Conservation (phyloP, 768 basidiomycete genomes). For the Mycena olivaceomarginata region DNA sequence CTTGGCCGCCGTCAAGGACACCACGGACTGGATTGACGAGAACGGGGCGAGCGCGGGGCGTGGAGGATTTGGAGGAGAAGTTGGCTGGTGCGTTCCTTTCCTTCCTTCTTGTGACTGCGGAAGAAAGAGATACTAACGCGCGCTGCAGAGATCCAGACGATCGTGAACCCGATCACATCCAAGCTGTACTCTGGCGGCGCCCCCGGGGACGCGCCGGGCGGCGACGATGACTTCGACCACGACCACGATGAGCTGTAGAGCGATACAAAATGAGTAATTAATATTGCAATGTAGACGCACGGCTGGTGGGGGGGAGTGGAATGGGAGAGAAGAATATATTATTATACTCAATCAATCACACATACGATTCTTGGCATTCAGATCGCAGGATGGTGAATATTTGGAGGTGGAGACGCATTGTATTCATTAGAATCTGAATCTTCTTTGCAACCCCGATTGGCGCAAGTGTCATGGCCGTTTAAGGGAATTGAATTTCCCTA, state of each 20-base stretch:
- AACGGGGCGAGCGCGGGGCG: conserved; percentile 82
- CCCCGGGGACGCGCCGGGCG: conserved; percentile 35
- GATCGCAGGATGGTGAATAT: too few species aligned
- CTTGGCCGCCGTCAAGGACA: conserved; percentile 88
- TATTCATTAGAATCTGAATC: too few species aligned
- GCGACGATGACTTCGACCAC: conserved; percentile 61
- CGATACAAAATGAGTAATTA: not conserved
- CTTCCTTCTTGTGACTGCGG: conserved; percentile 10
- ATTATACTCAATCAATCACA: conserved; percentile 20
- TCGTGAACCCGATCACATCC: conserved; percentile 90
- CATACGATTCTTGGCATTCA: too few species aligned
- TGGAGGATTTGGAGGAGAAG: conserved; percentile 96
- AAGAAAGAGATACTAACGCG: conserved; percentile 14
- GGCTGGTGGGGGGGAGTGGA: not conserved
- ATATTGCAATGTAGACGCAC: not conserved
- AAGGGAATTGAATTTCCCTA: too few species aligned
- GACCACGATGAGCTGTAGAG: conserved; percentile 75
- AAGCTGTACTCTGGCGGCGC: conserved; percentile 78
- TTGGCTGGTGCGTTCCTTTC: conserved; percentile 66
- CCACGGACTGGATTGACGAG: conserved; percentile 94
- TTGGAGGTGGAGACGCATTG: too few species aligned
- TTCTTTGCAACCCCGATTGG: too few species aligned
- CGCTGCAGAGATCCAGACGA: conserved; percentile 76
- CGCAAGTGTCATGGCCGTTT: too few species aligned
- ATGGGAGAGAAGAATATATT: conserved; percentile 9